Evolutionary conservation across 208 protist genomes (phyloP), one percentile per base, ranked within the genome.

Genomic region (Trypanosoma melophagium): DNA sequence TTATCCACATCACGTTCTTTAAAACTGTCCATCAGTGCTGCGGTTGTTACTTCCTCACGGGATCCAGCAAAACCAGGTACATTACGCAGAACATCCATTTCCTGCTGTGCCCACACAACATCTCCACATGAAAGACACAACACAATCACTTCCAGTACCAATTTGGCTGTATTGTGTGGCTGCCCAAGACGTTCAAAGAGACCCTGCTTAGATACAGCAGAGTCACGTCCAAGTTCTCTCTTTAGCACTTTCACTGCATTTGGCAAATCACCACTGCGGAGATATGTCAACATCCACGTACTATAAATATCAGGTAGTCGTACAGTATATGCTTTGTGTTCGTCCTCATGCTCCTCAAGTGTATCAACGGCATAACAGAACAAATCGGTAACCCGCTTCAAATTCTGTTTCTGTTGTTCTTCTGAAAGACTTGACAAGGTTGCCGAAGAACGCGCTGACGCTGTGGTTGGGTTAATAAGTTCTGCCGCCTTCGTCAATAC

Each of bases 241-340:
- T 79, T 60, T 44, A 74, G 38, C 28, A 79, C 62, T 17, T 22
- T 24, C n/a, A 79, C 60, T 12, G 67, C 67, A 5, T 68, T 57
- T 13, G 12, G 17, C 7, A 74, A 40, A 47, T 94, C 74, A 57
- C 72, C 74, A 40, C 60, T 31, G 47, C 82, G 83, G 10, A 95
- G 56, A 40, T 66, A 54, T 17, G 74, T 60, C 0, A 84, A 64
- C 22, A 90, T 80, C 63, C 75, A 83, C 19, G 49, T 41, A 35
- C 69, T 82, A 68, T 95, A 93, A 41, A 93, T 63, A 50, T 95
- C 84, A 0, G 79, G 79, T 42, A 92, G 63, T 25, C 76, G 77
- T 41, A 79, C 77, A n/a, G 70, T 69, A 60, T 68, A 71, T 41
- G 55, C 57, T 35, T 77, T 74, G 19, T 71, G 72, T 10, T 78